Evolutionary conservation across 192 early-diverging fungal genomes (phyloP).

Genomic region (Backusella morwellensis): DNA sequence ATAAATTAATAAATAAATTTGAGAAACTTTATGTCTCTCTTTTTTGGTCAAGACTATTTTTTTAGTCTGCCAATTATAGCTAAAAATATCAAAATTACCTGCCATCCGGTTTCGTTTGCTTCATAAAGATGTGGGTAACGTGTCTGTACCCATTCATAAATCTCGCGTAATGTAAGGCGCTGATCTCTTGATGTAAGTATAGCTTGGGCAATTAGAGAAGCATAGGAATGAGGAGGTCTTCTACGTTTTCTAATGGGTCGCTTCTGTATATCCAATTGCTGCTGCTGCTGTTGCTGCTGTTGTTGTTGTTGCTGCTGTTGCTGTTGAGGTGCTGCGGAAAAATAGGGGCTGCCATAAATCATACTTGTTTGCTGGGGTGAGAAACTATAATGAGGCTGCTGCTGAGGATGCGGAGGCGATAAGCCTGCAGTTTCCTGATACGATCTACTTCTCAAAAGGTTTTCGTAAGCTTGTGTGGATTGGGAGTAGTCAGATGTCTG

Average conservation of each 20-base stretch:
- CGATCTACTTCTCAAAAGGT: background rate
- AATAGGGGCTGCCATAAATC: conserved; percentile 5
- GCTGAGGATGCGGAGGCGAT: background rate
- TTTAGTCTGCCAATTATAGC: background rate
- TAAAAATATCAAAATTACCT: conserved; percentile 44
- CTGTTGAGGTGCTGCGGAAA: background rate
- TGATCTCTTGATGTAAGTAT: conserved; percentile 59
- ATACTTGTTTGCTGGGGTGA: conserved; percentile 5
- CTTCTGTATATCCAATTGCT: conserved; percentile 8
- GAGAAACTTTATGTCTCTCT: no score
- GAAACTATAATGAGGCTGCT: conserved; percentile 5
- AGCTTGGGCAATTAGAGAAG: conserved; percentile 78
- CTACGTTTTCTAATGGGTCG: conserved; percentile 27
- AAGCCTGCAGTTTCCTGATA: background rate
- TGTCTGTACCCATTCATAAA: conserved; percentile 76
- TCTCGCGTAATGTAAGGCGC: conserved; percentile 78
- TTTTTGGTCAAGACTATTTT: background rate
- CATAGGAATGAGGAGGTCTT: conserved; percentile 76
- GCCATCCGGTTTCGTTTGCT: conserved; percentile 76
- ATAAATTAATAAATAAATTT: conserved; percentile 9
- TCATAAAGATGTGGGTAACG: conserved; percentile 74
- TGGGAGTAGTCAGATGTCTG: conserved; percentile 7
- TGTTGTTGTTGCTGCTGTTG: background rate
- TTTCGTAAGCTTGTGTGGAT: conserved; percentile 4
- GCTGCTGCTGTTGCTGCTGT: conserved; percentile 9